phyloP scores from a whole-genome alignment of 352 stramenopile genomes.

The Aphanomyces invadans region DNA sequence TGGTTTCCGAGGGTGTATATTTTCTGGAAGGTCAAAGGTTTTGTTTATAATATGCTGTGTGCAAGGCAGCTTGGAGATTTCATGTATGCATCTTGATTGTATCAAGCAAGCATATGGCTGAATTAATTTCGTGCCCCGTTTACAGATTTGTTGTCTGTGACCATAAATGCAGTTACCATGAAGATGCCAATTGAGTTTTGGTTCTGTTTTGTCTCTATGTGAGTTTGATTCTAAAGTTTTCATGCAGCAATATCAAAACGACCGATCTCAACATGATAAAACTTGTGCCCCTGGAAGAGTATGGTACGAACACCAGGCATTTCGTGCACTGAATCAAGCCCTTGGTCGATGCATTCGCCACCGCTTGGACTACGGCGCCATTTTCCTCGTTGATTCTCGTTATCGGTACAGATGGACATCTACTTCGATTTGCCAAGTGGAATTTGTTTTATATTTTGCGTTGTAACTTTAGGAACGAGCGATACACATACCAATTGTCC shows the following conservation, averaged over 20 bases:
- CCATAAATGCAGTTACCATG: too few species aligned
- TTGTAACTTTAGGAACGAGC: neutral
- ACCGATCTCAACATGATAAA: slow-evolving; percentile 53
- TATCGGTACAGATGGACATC: slow-evolving; percentile 43
- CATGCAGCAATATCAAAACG: slow-evolving; percentile 71
- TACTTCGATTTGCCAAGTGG: neutral
- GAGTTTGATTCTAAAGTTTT: too few species aligned
- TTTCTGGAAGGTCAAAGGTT: too few species aligned
- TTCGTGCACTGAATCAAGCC: slow-evolving; percentile 98
- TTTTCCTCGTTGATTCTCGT: slow-evolving; percentile 93
- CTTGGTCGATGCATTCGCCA: slow-evolving; percentile 98
- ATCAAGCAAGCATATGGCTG: neutral
- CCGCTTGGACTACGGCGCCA: slow-evolving; percentile 93
- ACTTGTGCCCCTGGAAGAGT: slow-evolving; percentile 56
- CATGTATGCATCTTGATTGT: too few species aligned
- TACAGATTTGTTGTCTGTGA: slow-evolving; percentile 98
- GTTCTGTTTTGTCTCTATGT: too few species aligned
- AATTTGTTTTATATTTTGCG: neutral
- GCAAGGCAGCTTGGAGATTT: too few species aligned
- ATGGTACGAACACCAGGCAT: slow-evolving; percentile 98
- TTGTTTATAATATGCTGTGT: too few species aligned
- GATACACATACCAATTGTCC: slow-evolving; percentile 13
- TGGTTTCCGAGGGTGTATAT: too few species aligned
- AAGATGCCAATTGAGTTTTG: too few species aligned
- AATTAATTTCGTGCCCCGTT: slow-evolving; percentile 88